A percentile compares a stretch with the other conserved stretches of the same genome.
These are phyloP conservation scores for Ploettnerulaceae sp. DNA, from an alignment of 2,329 filamentous ascomycete genomes.

Conservation along the genomic window DNA sequence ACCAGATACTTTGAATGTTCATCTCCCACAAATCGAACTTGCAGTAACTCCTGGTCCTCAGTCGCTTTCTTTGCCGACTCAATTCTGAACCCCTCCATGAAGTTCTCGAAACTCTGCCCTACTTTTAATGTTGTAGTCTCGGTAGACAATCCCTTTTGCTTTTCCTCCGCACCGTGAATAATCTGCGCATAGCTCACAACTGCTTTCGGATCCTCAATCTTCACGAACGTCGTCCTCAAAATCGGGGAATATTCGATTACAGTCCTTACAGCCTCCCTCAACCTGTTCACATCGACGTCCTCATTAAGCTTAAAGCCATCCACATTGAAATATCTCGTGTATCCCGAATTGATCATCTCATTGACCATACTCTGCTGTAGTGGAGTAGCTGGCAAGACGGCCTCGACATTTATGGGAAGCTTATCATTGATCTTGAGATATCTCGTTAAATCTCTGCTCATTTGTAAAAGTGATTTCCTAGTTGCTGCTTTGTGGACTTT, in stretches of 20 bases:
- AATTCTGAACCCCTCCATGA: conserved; percentile 39
- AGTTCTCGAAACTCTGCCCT: conserved; percentile 27
- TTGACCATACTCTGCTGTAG: conserved; percentile 83
- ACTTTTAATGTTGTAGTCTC: not conserved
- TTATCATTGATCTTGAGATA: conserved; percentile 37
- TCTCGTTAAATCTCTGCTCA: conserved; percentile 35
- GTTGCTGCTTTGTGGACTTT: not conserved
- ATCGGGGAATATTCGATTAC: conserved; percentile 63
- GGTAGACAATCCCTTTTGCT: not conserved
- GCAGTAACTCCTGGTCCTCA: conserved; percentile 40
- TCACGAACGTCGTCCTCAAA: conserved; percentile 67
- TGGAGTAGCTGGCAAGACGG: conserved; percentile 69
- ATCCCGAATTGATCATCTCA: conserved; percentile 73
- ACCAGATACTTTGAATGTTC: conserved; percentile 42
- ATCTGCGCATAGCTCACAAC: conserved; percentile 53
- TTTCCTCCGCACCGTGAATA: conserved; percentile 34
- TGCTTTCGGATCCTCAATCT: conserved; percentile 57
- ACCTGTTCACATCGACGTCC: conserved; percentile 47
- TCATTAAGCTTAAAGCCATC: conserved; percentile 62
- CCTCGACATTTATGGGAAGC: conserved; percentile 44
- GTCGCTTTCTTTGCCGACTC: conserved; percentile 38
- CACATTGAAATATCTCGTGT: conserved; percentile 78
- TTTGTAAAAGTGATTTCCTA: conserved; percentile 22
- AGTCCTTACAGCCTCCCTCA: conserved; percentile 57
- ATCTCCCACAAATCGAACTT: conserved; percentile 41